Base-by-base conservation (phyloP, 768 basidiomycete genomes). In the Piloderma croceum region DNA sequence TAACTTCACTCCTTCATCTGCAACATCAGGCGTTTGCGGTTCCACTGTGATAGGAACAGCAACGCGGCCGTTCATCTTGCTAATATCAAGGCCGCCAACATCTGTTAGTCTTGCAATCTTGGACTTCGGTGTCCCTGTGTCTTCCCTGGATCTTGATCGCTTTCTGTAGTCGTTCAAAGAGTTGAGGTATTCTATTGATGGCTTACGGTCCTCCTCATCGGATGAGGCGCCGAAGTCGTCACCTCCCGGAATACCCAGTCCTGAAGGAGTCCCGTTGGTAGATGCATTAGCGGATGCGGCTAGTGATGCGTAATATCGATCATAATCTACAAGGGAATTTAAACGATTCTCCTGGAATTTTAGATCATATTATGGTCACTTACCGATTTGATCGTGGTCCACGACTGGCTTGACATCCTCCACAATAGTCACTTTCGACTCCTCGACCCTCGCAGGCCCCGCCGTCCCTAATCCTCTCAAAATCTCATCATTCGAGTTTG, bases 301-400 rank as follows among this genome's bases (percentile, higher is more conserved):
- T 31, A 90, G 63, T 10, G 79, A 81, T 18, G 88, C 86, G 47
- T 90, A 90, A 48, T 90, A 90, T 42, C 81, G 82, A 44, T 88
- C 87, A 51, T 80, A 89, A 53, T 83, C 86, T 89, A 47, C 13
- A 12, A 18, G 5, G 27, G 37, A 15, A 35, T 33, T 23, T n/a
- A n/a, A n/a, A n/a, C n/a, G n/a, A n/a, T n/a, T n/a, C n/a, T n/a
- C n/a, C n/a, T n/a, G n/a, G n/a, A n/a, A n/a, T n/a, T n/a, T n/a
- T n/a, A n/a, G n/a, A n/a, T n/a, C n/a, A n/a, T n/a, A n/a, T n/a
- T n/a, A n/a, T n/a, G n/a, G n/a, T n/a, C n/a, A n/a, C n/a, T n/a
- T n/a, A n/a, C n/a, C n/a, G n/a, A n/a, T n/a, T n/a, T n/a, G n/a
- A n/a, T n/a, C n/a, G n/a, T 68, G 71, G 47, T 74, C 69, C 15